Evolutionary conservation across 139 green algal species (phyloP), one percentile per base, ranked within the genome.

Genomic region (Coelastrella sp.): DNA sequence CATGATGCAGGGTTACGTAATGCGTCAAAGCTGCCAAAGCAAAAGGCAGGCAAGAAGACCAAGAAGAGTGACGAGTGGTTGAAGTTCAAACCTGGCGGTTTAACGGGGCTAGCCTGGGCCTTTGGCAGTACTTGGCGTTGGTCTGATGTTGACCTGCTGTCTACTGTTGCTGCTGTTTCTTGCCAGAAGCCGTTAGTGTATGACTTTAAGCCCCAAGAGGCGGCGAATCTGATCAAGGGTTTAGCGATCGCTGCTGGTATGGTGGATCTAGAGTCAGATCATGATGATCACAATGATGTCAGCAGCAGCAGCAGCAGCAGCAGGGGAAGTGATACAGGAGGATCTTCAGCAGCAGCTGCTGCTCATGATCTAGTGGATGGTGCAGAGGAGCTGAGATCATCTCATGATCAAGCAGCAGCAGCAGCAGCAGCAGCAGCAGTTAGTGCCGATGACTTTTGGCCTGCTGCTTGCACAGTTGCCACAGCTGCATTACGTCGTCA

Each of bases 221-320:
- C 74, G 5, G 50, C 51, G 4, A 81, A 81, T 51, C 35, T 81
- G 51, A 32, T 81, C 6, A 69, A 69, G n/a, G 74, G 74, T 4
- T 68, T 81, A 9, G 74, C 74, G 32, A 25, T 59, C 8, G 72
- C 72, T 67, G 72, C 72, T 30, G 72, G 34, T n/a, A 32, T 48
- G 66, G 19, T 21, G 23, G 72, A 40, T 15, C 37, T 23, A 4
- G 48, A 64, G 32, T 45, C 37, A 38, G n/a, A n/a, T n/a, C n/a
- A n/a, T n/a, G n/a, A n/a, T n/a, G n/a, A n/a, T n/a, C n/a, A n/a
- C n/a, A 13, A 67, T 13, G 2, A 37, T 30, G 66, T 45, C 48
- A 80, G 72, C 72, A 66, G 48, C 45, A 66, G 27, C 13, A 30
- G 6, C 45, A 66, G 9, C 72, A 80, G 53, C n/a, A 7, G 1